Evolutionary conservation across 2,329 filamentous ascomycete species (phyloP), one percentile per base, ranked within the genome.

Genomic region (Teratosphaeria zuluensis): DNA sequence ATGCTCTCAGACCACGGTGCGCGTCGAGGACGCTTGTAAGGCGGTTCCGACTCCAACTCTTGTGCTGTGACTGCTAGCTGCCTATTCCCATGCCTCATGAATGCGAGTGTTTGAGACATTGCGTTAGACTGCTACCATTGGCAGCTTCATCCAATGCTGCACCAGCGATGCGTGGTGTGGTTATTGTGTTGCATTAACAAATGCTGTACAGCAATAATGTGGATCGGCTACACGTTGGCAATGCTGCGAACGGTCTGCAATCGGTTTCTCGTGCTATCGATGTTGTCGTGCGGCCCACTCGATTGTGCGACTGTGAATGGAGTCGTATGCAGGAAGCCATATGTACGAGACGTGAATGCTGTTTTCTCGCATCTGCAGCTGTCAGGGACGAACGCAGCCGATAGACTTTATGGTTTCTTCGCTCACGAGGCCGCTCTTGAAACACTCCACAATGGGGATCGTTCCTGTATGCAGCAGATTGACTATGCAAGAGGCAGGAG

Each of bases 81-180:
- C 55, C 61, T 56, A 57, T 58, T 62, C 42, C 55, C 58, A 63
- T 66, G 61, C 57, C 62, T 65, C 61, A 61, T 61, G 60, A 69
- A 68, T 63, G 68, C 63, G 65, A 70, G 66, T 33, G 66, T 63
- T 48, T 70, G 66, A 63, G 69, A 66, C 69, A 71, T 71, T 48
- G 19, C 42, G 19, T 8, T 4, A 48, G 16, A 58, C 54, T 65
- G 30, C 42, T 48, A 48, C 42, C n/a, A 48, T 48, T 19, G 16
- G 16, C 42, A 48, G 42, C 16, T 48, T n/a, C n/a, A 8, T 19
- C 19, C 42, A 48, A 48, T 48, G 42, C 42, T 48, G 19, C 42
- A 48, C n/a, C 16, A 48, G 6, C 19, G 9, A 8, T 48, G 3
- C 42, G n/a, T 48, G 42, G 3, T 21, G 42, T 19, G 42, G 5